phyloP scores from a whole-genome alignment of 305 asterid genomes.

The Fraxinus paxiana region DNA sequence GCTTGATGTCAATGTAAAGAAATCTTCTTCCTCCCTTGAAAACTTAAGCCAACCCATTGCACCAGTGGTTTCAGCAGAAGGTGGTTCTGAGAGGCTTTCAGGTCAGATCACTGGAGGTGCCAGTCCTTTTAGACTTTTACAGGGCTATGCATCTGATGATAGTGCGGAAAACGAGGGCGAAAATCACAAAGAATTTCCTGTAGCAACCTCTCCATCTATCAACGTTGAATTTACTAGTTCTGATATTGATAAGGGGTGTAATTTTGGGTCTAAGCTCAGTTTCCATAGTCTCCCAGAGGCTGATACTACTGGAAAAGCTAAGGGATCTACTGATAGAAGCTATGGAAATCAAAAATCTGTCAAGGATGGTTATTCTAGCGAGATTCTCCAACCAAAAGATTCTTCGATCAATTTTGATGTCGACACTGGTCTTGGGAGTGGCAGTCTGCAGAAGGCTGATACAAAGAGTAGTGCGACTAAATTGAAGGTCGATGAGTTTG shows the following conservation, averaged over 20 bases:
- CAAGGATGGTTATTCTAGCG: constrained; percentile 19
- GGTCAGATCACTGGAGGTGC: constrained; percentile 36
- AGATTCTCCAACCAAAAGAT: constrained; percentile 26
- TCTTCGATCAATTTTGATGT: constrained; percentile 22
- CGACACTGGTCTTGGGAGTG: constrained; percentile 26
- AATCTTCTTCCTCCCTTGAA: constrained; percentile 26
- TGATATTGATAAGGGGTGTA: constrained; percentile 26
- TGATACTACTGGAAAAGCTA: constrained; percentile 27
- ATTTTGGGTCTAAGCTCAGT: constrained; percentile 26
- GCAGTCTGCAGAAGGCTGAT: constrained; percentile 31
- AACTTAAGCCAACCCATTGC: constrained; percentile 26
- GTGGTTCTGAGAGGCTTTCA: constrained; percentile 37
- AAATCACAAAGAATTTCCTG: constrained; percentile 25
- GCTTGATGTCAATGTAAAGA: constrained; percentile 27
- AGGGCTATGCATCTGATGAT: constrained; percentile 55
- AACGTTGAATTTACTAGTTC: constrained; percentile 28
- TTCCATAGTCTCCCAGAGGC: constrained; percentile 25
- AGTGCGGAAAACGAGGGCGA: constrained; percentile 43
- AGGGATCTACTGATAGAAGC: constrained; percentile 30
- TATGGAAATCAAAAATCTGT: constrained; percentile 29
- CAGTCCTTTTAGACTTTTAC: constrained; percentile 51
- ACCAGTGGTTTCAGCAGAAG: constrained; percentile 28
- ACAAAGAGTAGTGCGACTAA: constrained; percentile 29
- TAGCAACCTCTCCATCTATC: constrained; percentile 16
- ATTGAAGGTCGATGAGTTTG: constrained; percentile 73